Base-by-base conservation (phyloP, 495 filamentous ascomycete genomes). In the Penicillium paxilli region DNA sequence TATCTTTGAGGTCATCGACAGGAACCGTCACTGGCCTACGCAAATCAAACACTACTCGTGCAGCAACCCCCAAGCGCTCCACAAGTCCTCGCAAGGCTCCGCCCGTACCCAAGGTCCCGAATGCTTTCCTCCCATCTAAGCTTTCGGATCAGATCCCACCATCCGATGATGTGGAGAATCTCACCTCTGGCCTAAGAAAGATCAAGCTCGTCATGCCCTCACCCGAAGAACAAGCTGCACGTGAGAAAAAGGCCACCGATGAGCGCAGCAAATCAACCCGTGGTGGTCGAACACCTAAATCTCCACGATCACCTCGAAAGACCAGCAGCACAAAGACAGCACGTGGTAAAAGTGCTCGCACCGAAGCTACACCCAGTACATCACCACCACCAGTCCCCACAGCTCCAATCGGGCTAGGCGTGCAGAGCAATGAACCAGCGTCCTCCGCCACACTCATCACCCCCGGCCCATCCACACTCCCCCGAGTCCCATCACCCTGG, bases 131-230 rank as follows among this genome's bases (percentile, higher is more conserved):
- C 22, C 52, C 62, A 2, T 59, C 61, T 9, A 59, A 51, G 40
- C 59, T 57, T 44, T 55, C 60, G 26, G 60, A 56, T 4, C 42
- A 54, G 38, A 44, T 35, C 17, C 23, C 52, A 8, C 38, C 49
- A 3, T 41, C 49, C 52, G 78, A 68, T 32, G 80, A 80, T 37
- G 65, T 92, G 19, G 87, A 92, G 45, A 74, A 69, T 19, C 70
- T 94, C 25, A 79, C 87, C 0, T 74, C 78, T n/a, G 83, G 83
- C 11, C 78, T 93, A 67, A 86, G 86, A 60, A 88, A 84, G 24
- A 85, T 95, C 58, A 92, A 87, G 60, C 75, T 95, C 44, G 89
- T 85, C 38, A 75, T 93, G 35, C 76, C 89, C 0, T 83, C 87
- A 0, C 83, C 86, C 21, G 84, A 90, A 51, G 86, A 90, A 62